Conservation (phyloP, 352 stramenopile genomes). For the Pythium phragmitis region DNA sequence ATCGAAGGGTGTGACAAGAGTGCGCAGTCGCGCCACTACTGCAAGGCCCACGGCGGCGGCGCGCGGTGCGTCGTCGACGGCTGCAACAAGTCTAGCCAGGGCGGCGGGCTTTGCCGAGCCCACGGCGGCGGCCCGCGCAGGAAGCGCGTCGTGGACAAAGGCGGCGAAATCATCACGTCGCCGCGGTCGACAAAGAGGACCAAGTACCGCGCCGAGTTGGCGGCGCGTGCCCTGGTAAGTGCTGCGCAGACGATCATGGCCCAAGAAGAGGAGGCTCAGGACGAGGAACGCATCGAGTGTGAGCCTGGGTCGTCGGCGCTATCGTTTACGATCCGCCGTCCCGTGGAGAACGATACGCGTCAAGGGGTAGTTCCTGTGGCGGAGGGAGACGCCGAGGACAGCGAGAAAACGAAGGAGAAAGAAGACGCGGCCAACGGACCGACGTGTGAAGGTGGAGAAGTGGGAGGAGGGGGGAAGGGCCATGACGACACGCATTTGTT, state of each 20-base stretch:
- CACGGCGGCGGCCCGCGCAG: slow-evolving; percentile 39
- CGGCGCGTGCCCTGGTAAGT: slow-evolving; percentile 5
- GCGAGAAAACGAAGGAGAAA: not conserved
- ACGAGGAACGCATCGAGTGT: slow-evolving; percentile 15
- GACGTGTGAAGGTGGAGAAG: not conserved
- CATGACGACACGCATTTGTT: slow-evolving; percentile 25
- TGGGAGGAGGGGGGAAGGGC: not conserved
- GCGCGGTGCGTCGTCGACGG: slow-evolving; percentile 38
- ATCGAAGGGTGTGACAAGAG: slow-evolving; percentile 44
- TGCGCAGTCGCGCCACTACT: slow-evolving; percentile 53
- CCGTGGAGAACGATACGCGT: not conserved
- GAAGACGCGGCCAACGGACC: not conserved
- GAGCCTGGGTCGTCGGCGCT: slow-evolving; percentile 11
- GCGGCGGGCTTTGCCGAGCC: slow-evolving; percentile 44
- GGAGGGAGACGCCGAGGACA: not conserved
- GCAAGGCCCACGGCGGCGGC: slow-evolving; percentile 54
- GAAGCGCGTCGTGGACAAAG: slow-evolving; percentile 12
- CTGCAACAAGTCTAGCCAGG: slow-evolving; percentile 46
- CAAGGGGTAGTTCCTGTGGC: too few relatives aligned
- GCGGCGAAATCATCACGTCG: slow-evolving; percentile 14
- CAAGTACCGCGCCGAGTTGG: slow-evolving; percentile 4
- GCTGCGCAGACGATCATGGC: slow-evolving; percentile 10
- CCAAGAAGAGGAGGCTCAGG: not conserved
- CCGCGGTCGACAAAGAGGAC: slow-evolving; percentile 5
- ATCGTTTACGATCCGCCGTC: slow-evolving; percentile 19